Evolutionary conservation across 345 rosid species (phyloP).

Genomic region (Hibiscus mutabilis): DNA sequence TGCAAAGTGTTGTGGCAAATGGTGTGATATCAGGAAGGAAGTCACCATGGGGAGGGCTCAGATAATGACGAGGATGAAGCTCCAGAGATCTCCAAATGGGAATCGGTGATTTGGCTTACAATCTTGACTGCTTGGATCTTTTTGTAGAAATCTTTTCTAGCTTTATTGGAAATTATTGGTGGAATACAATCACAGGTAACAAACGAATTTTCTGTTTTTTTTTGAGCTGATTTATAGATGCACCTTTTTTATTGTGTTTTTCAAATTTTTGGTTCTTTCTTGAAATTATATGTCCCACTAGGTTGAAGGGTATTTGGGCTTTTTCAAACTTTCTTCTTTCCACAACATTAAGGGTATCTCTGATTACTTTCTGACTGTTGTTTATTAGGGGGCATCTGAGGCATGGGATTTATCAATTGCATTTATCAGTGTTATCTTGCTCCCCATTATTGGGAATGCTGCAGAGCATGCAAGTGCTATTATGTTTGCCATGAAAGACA

Average conservation of each 20-base stretch:
- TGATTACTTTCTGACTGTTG: slow-evolving; percentile 11
- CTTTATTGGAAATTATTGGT: too few relatives aligned
- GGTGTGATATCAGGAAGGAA: slow-evolving; percentile 48
- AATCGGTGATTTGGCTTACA: slow-evolving; percentile 76
- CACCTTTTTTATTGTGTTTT: too few relatives aligned
- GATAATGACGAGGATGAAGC: slow-evolving; percentile 41
- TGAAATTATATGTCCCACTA: not conserved
- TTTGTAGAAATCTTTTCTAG: too few relatives aligned
- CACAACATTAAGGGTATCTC: too few relatives aligned
- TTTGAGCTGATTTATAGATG: too few relatives aligned
- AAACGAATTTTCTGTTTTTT: not conserved
- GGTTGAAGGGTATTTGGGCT: too few relatives aligned
- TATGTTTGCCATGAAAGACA: slow-evolving; percentile 95
- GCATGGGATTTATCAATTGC: slow-evolving; percentile 78
- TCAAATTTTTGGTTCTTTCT: not conserved
- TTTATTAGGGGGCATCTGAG: slow-evolving; percentile 63
- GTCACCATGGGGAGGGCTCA: slow-evolving; percentile 31
- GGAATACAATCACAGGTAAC: slow-evolving; percentile 76
- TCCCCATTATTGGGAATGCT: slow-evolving; percentile 95
- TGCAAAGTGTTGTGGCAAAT: slow-evolving; percentile 16
- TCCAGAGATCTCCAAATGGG: slow-evolving; percentile 79
- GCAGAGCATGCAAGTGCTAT: slow-evolving; percentile 99
- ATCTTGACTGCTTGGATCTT: slow-evolving; percentile 86
- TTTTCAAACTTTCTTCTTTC: too few relatives aligned
- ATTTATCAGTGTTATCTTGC: slow-evolving; percentile 89